Percentiles rank a stretch among this genome's conserved stretches.
Conservation (phyloP, 2,329 filamentous ascomycete genomes). For the Grosmannia huntii region DNA sequence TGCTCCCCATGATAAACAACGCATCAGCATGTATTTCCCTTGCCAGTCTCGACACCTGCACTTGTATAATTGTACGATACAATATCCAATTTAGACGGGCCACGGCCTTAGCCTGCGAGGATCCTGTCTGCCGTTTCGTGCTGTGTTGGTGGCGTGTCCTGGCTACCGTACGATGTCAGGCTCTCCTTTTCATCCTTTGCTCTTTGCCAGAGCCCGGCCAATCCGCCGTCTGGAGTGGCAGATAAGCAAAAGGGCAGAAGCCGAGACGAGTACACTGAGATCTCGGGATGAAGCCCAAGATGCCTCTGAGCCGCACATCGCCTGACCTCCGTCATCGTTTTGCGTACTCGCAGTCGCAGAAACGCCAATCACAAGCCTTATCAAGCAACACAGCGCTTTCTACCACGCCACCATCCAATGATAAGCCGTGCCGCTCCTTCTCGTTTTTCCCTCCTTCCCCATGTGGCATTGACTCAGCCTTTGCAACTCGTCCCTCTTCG, state of each 20-base stretch:
- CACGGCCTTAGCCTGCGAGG: background rate
- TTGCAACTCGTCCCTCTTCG: background rate
- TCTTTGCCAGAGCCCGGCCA: too few species aligned
- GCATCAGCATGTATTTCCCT: conserved; percentile 33
- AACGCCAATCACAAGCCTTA: background rate
- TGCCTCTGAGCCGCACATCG: background rate
- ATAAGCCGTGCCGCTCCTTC: background rate
- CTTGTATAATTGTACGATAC: conserved; percentile 35
- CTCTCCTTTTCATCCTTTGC: background rate
- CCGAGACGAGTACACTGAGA: background rate
- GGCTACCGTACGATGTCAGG: background rate
- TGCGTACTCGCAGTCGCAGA: too few species aligned
- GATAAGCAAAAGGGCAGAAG: background rate
- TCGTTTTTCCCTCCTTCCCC: background rate
- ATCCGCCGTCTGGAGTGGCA: background rate
- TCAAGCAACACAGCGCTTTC: background rate
- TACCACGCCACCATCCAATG: background rate
- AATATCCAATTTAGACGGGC: conserved; percentile 37
- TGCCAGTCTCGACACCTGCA: conserved; percentile 18
- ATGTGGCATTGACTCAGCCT: background rate
- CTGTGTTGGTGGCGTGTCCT: background rate
- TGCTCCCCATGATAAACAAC: background rate
- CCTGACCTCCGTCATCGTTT: too few species aligned
- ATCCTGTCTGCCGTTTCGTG: background rate
- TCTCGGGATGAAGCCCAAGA: background rate